Base-by-base conservation (phyloP, 768 basidiomycete species). In the Cystobasidium onofrii region DNA sequence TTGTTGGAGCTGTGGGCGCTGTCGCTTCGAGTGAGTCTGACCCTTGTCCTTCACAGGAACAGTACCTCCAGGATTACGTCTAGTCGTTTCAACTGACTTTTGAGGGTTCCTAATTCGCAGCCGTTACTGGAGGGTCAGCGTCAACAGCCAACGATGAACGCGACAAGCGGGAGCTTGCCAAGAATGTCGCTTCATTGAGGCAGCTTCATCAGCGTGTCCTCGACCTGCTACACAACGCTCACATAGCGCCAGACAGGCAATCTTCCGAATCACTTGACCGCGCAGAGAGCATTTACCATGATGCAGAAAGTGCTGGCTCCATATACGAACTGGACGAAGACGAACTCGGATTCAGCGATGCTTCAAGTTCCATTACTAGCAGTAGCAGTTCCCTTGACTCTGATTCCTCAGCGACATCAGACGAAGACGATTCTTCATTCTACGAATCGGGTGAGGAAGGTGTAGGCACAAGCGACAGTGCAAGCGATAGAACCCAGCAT, bases 271-370 rank as follows among this genome's bases (percentile, higher is more conserved):
- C 50, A n/a, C 54, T 71, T 10, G 69, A 71, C 17, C 69, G 69
- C 20, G 69, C 69, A 4, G 69, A 71, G 29, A 57, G 54, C 29
- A 71, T 71, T 13, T 71, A 71, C 39, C 69, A 71, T 36, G 69
- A 71, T 60, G 69, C 69, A 7, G 69, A 60, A 27, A 34, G 63
- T 29, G 34, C 46, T 23, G 55, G 55, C 6, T 71, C 23, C n/a
- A 23, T 54, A 4, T 71, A 71, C 29, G 69, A 71, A 12, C 15
- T 71, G 13, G 69, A 71, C 54, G 69, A 71, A 20, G 29, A 33
- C 25, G 69, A 71, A 10, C 31, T 34, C 13, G 69, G 55, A 7
- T 17, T 23, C 17, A 29, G 29, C 31, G 65, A 33, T 31, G 23
- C 44, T 18, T 67, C 65, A 3, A 31, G 50, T n/a, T 39, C 29